Conservation (phyloP, 805 yeast genomes). For the Wickerhamomyces ciferrii region DNA sequence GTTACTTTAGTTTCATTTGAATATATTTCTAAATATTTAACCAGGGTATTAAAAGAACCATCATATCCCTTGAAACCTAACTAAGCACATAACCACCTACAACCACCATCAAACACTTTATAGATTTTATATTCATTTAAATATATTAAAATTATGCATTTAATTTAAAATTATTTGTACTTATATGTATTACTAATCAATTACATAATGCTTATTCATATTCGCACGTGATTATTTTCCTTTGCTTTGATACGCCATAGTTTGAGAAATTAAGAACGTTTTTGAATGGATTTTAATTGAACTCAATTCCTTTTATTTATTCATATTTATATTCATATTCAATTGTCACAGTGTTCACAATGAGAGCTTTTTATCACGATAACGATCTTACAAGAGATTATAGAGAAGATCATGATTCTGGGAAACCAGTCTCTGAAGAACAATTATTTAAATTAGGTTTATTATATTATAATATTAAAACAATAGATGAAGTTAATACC, state of each 20-base stretch:
- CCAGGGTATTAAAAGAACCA: slow-evolving; percentile 17
- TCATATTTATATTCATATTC: neutral
- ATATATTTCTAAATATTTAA: slow-evolving; percentile 38
- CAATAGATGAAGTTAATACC: slow-evolving; percentile 49
- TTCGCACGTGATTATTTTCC: neutral
- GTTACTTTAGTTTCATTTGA: slow-evolving; percentile 94
- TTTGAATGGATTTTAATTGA: too few species aligned
- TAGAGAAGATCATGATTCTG: slow-evolving; percentile 71
- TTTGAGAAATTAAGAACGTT: too few species aligned
- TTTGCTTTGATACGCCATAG: too few species aligned
- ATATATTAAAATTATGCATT: too few species aligned
- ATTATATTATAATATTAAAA: slow-evolving; percentile 46
- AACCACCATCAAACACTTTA: too few species aligned
- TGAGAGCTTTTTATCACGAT: slow-evolving; percentile 64
- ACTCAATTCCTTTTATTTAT: neutral
- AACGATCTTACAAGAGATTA: slow-evolving; percentile 50
- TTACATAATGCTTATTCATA: neutral
- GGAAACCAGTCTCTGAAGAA: slow-evolving; percentile 44
- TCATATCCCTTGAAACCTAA: neutral
- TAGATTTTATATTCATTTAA: neutral
- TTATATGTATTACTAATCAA: neutral
- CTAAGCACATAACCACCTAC: neutral
- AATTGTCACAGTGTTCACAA: too few species aligned
- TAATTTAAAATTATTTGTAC: too few species aligned
- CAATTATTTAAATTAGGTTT: slow-evolving; percentile 63